phyloP scores from a whole-genome alignment of 306 rosid genomes.

The Acacia confusa region DNA sequence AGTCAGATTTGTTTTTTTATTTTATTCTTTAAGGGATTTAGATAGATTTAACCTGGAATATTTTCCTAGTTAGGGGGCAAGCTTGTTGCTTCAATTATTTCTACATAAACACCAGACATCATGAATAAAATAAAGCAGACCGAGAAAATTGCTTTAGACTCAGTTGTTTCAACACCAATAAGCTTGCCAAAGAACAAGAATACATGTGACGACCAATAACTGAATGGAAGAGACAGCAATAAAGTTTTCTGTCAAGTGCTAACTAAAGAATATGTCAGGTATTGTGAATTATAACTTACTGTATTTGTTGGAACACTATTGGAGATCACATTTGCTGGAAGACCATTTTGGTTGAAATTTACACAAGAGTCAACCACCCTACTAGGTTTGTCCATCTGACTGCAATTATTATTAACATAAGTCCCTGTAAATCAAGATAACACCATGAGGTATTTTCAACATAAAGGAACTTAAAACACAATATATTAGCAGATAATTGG shows the following conservation, averaged over 20 bases:
- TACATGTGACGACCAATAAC: not conserved
- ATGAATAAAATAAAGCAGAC: not conserved
- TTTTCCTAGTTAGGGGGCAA: not conserved
- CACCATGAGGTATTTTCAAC: conserved; percentile 19
- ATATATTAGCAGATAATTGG: not conserved
- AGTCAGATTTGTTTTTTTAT: not conserved
- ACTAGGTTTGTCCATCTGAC: conserved; percentile 48
- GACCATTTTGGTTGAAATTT: conserved; percentile 38
- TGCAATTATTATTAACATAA: conserved; percentile 38
- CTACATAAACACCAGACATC: not conserved
- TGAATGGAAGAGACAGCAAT: not conserved
- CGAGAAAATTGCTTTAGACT: not conserved
- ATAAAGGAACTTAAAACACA: conserved; percentile 21
- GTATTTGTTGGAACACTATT: conserved; percentile 37
- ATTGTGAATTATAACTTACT: conserved; percentile 51
- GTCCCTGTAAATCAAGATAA: conserved; percentile 51
- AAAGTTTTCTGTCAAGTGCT: conserved; percentile 3
- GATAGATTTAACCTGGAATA: not conserved
- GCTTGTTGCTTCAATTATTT: not conserved
- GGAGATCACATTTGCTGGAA: conserved; percentile 46
- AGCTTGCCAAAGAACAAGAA: conserved; percentile 1
- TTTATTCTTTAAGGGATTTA: no score
- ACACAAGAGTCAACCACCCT: conserved; percentile 43
- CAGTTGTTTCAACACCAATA: not conserved
- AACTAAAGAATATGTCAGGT: conserved; percentile 23